Evolutionary conservation across 2,329 filamentous ascomycete species (phyloP).

Genomic region (Cryphonectria nitschkei): DNA sequence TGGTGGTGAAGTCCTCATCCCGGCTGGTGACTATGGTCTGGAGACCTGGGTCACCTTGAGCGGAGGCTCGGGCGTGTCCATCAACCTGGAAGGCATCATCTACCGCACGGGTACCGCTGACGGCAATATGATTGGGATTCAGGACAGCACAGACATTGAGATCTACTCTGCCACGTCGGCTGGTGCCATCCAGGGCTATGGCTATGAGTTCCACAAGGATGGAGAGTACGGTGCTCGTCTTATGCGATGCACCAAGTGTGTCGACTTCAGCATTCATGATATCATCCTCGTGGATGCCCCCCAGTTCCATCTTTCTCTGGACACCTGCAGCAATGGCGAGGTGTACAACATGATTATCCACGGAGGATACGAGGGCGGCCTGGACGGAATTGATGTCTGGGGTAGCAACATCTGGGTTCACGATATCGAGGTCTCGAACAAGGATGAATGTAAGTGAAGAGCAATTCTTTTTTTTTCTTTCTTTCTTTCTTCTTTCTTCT

Average conservation of each 20-base stretch:
- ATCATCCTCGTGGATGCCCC: slow-evolving; percentile 50
- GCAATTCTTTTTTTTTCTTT: too few relatives aligned
- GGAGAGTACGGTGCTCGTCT: slow-evolving; percentile 46
- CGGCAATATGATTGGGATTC: slow-evolving; percentile 36
- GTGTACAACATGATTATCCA: slow-evolving; percentile 59
- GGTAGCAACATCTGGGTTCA: slow-evolving; percentile 60
- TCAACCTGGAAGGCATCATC: slow-evolving; percentile 49
- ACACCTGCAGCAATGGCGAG: slow-evolving; percentile 50
- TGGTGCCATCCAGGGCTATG: slow-evolving; percentile 54
- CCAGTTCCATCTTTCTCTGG: slow-evolving; percentile 33
- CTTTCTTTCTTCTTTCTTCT: slow-evolving; percentile 39
- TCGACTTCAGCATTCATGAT: slow-evolving; percentile 53
- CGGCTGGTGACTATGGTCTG: slow-evolving; percentile 51
- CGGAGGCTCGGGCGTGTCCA: slow-evolving; percentile 48
- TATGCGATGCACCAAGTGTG: slow-evolving; percentile 47
- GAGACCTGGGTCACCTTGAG: slow-evolving; percentile 50
- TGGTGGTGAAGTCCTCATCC: slow-evolving; percentile 53
- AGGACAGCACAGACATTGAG: slow-evolving; percentile 47
- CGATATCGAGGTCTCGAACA: slow-evolving; percentile 65
- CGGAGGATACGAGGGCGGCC: slow-evolving; percentile 52
- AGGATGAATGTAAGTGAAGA: slow-evolving; percentile 49
- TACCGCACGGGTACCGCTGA: slow-evolving; percentile 34
- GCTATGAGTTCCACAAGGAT: slow-evolving; percentile 47
- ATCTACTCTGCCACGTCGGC: slow-evolving; percentile 47
- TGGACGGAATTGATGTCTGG: slow-evolving; percentile 61